Evolutionary conservation across 768 basidiomycete genomes (phyloP), one percentile per base, ranked within the genome.

Genomic region (Serendipita sp.): DNA sequence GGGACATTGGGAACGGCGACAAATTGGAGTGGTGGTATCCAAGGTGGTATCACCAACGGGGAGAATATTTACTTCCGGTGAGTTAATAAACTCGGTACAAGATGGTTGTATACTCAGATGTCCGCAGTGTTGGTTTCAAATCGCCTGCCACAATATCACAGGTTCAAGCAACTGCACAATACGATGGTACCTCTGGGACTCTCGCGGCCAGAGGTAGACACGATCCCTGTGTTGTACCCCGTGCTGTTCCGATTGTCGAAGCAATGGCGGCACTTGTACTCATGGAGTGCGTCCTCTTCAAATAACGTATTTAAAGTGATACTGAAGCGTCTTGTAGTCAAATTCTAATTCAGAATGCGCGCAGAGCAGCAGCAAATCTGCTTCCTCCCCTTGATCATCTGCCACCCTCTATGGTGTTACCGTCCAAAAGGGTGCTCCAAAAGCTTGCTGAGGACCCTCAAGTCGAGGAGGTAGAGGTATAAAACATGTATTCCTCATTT

Each of bases 41-140:
- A 99, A 76, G 96, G 96, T 45, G 96, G 96, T 32, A 98, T 99
- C 73, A 88, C 92, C 51, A 99, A 99, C 72, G 92, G 92, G 44
- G 93, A 99, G 78, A 85, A 91, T 71, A 87, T 99, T 70, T 99
- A 97, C 80, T 99, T 99, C 80, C 82, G 92, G 92, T 88, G 70
- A 68, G 82, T 71, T 30, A 45, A 53, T 38, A 28, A 37, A n/a
- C 30, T 60, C 45, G 44, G 63, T 72, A 16, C 46, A 8, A 1
- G 67, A 60, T 18, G 15, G 3, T 63, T 15, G 32, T 24, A 63
- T 28, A 10, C 32, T 34, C 18, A 34, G 3, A 10, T 30, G 3
- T 1, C 11, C 18, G 8, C 68, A 96, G 93, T 65, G 81, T 97
- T 69, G 94, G 89, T 8, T 99, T 99, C 83, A 99, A 99, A 77